Conservation (phyloP, 306 rosid species). For the Potentilla sterilis region DNA sequence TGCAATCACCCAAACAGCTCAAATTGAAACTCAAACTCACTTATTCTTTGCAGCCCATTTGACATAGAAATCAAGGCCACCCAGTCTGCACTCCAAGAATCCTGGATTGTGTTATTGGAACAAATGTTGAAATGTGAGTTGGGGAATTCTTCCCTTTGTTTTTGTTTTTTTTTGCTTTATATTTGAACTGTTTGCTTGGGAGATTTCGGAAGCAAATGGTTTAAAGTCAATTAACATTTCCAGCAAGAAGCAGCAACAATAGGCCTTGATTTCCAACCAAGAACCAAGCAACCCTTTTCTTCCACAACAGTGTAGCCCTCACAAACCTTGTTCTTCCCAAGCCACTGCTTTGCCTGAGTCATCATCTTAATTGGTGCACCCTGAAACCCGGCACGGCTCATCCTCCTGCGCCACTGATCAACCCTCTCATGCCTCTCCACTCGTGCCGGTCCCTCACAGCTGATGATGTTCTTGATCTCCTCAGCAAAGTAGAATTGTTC, state of each 20-base stretch:
- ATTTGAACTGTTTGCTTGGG: neutral
- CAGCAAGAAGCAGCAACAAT: constrained; percentile 90
- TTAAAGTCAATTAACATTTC: constrained; percentile 53
- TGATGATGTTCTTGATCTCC: constrained; percentile 92
- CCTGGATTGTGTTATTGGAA: constrained; percentile 35
- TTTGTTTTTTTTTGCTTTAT: neutral
- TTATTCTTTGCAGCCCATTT: constrained; percentile 22
- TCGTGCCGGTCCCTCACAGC: constrained; percentile 81
- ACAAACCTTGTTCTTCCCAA: constrained; percentile 43
- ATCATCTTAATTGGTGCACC: constrained; percentile 61
- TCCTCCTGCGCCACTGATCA: constrained; percentile 86
- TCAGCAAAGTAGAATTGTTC: constrained; percentile 92
- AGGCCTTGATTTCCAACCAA: constrained; percentile 90
- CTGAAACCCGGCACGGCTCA: constrained; percentile 87
- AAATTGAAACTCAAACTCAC: constrained; percentile 30
- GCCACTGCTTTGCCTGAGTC: constrained; percentile 76
- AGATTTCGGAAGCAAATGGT: neutral
- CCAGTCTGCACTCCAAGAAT: constrained; percentile 17
- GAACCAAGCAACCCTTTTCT: constrained; percentile 84
- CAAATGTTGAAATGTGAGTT: constrained; percentile 8
- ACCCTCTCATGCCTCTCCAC: constrained; percentile 93
- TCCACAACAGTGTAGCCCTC: constrained; percentile 72
- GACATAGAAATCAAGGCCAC: constrained; percentile 8
- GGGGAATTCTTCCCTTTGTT: neutral
- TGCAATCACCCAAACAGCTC: constrained; percentile 28